These are phyloP conservation scores for Geopyxis carbonaria DNA, from an alignment of 495 filamentous ascomycete species.

Conservation along the genomic window DNA sequence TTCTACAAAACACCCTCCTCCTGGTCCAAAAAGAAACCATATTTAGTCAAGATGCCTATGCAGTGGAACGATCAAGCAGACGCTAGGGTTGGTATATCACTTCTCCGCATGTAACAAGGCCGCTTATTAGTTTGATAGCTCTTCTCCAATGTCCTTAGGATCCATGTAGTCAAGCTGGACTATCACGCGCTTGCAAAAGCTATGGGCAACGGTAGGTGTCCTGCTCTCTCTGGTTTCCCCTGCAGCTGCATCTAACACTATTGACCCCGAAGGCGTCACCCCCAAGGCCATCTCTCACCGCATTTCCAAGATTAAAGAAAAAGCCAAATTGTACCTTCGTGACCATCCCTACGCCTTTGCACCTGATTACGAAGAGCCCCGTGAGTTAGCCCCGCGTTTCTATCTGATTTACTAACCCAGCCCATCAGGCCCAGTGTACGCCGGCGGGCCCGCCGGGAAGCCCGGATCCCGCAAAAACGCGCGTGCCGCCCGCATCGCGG, in stretches of 20 bases:
- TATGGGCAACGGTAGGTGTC: constrained; percentile 18
- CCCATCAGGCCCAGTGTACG: no score
- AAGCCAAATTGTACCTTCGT: constrained; percentile 10
- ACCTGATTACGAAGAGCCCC: no score
- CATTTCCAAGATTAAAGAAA: constrained; percentile 24
- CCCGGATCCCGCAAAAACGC: no score
- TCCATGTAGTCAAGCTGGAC: constrained; percentile 23
- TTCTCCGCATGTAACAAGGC: constrained; percentile 1
- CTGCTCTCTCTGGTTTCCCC: not conserved
- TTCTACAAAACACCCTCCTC: no score
- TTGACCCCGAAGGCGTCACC: constrained; percentile 16
- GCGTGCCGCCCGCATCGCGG: no score
- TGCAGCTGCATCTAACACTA: constrained; percentile 1
- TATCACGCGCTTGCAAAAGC: constrained; percentile 18
- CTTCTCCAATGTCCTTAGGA: constrained; percentile 22
- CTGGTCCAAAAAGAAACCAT: no score
- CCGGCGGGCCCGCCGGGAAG: no score
- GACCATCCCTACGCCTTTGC: constrained; percentile 5
- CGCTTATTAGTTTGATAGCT: constrained; percentile 6
- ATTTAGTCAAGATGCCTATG: constrained; percentile 24
- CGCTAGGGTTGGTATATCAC: constrained; percentile 17
- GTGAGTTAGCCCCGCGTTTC: no score
- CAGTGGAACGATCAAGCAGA: constrained; percentile 25
- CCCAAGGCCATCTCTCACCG: constrained; percentile 24
- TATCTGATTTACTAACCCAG: no score